Evolutionary conservation across 2,329 filamentous ascomycete species (phyloP).

Genomic region (Cladosporium oxysporum): DNA sequence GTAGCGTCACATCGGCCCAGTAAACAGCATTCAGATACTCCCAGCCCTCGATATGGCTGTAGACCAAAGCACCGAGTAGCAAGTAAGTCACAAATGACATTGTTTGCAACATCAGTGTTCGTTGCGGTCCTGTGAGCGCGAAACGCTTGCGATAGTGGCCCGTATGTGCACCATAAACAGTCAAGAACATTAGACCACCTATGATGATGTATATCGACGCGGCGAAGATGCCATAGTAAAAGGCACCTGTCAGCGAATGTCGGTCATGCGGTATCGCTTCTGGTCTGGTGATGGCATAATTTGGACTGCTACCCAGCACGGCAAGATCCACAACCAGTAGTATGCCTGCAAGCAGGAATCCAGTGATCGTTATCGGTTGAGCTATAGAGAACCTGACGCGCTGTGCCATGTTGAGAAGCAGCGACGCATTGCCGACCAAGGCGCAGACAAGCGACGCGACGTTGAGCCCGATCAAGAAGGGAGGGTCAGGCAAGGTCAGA

Average conservation of each 20-base stretch:
- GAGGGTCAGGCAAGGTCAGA: slow-evolving; percentile 53
- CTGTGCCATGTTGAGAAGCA: slow-evolving; percentile 62
- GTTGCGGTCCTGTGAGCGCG: slow-evolving; percentile 56
- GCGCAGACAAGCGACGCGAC: slow-evolving; percentile 57
- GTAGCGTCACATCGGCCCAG: slow-evolving; percentile 58
- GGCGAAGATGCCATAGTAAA: slow-evolving; percentile 62
- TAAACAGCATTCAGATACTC: slow-evolving; percentile 56
- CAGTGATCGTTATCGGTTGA: slow-evolving; percentile 58
- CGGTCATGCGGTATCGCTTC: slow-evolving; percentile 31
- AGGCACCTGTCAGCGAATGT: slow-evolving; percentile 57
- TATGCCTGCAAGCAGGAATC: slow-evolving; percentile 51
- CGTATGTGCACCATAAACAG: slow-evolving; percentile 56
- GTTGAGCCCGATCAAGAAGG: slow-evolving; percentile 56
- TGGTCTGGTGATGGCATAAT: slow-evolving; percentile 45
- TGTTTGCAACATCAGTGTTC: slow-evolving; percentile 57
- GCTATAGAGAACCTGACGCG: slow-evolving; percentile 57
- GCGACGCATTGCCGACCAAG: slow-evolving; percentile 54
- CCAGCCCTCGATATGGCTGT: slow-evolving; percentile 54
- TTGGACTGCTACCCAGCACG: slow-evolving; percentile 46
- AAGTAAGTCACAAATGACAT: slow-evolving; percentile 53
- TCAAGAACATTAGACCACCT: slow-evolving; percentile 55
- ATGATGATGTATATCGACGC: slow-evolving; percentile 59
- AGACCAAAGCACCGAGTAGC: slow-evolving; percentile 50
- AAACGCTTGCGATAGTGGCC: slow-evolving; percentile 60
- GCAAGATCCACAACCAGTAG: slow-evolving; percentile 56